Evolutionary conservation across 2,329 filamentous ascomycete species (phyloP), one percentile per base, ranked within the genome.

Genomic region (Ophiostoma sp.): DNA sequence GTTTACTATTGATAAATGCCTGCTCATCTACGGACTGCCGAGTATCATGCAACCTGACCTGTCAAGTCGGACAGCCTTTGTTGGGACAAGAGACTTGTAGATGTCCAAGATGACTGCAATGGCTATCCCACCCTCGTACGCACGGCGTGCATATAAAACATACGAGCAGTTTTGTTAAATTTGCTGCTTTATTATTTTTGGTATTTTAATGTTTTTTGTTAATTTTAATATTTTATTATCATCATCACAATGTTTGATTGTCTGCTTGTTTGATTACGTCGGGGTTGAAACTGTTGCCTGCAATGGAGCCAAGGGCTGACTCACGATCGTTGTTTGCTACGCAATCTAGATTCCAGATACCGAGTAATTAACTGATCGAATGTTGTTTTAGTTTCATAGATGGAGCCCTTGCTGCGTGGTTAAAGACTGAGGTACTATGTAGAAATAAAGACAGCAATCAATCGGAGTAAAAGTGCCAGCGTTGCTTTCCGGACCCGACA

Each of bases 21-120:
- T 57, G 44, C 52, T 57, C 52, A 57, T 57, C 31, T 67, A 60
- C 70, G 60, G 67, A 65, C 67, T 68, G 69, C 69, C 57, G 69
- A 66, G 62, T 7, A 44, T 31, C 44, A 68, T 70, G 69, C 60
- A 66, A 71, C 69, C 67, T 68, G 67, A 71, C 70, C 44, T 52
- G 62, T 71, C 70, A 69, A 67, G 62, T 69, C 35, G 62, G 67
- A 69, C 67, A 71, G 41, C 62, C 66, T 23, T 48, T 23, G 31
- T 60, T 13, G 44, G 23, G 33, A n/a, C 60, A 27, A 57, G 2
- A 36, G 39, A 62, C 10, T 35, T 20, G 36, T n/a, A 60, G 67
- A 54, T 23, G 44, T 23, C 6, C 20, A 67, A 15, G 33, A 10
- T 62, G 11, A 31, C 3, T 44, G 4, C 44, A 6, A 48, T 48